Evolutionary conservation across 2,329 filamentous ascomycete species (phyloP), one percentile per base, ranked within the genome.

Genomic region (Fusarium sarcochroum): DNA sequence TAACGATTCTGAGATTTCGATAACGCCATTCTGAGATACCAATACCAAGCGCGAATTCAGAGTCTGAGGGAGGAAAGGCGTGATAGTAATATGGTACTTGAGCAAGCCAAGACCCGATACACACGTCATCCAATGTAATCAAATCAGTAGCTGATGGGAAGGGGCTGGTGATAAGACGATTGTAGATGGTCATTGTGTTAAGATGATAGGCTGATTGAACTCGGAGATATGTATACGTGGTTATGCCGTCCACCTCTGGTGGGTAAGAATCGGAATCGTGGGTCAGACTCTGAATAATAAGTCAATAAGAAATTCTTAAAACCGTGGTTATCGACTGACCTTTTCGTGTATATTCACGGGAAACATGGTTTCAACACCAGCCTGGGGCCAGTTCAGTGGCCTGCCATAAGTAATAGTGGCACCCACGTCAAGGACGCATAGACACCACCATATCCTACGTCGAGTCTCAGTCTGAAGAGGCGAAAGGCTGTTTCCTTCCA

Each of bases 131-230:
- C 3, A 68, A 45, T 10, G 58, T 62, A 3, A 68, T 58, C 1
- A 68, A n/a, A 4, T 68, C 64, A 3, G 63, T 66, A 3, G 64
- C 64, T 3, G 64, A 58, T 1, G 64, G 64, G 40, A 67, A 68
- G 8, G 64, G 64, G 9, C 58, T 67, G 15, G 64, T 67, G n/a
- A 68, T 68, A 10, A 68, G 58, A 14, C 64, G 63, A 17, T 67
- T 67, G 11, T 68, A 68, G 6, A 68, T 34, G 1, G 63, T 50
- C 64, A 67, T 68, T 34, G 64, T 68, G 32, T 48, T 63, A 23
- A 68, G 63, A 21, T 68, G 64, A 7, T 67, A 68, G 7, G 64
- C 57, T 10, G 63, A 63, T 11, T 68, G 64, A 13, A 68, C 64
- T 6, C 64, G 52, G 20, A 68, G 27, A 4, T 68, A 68, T 0